Conservation (phyloP, 2,329 filamentous ascomycete genomes). For the Stagonosporopsis vannaccii region DNA sequence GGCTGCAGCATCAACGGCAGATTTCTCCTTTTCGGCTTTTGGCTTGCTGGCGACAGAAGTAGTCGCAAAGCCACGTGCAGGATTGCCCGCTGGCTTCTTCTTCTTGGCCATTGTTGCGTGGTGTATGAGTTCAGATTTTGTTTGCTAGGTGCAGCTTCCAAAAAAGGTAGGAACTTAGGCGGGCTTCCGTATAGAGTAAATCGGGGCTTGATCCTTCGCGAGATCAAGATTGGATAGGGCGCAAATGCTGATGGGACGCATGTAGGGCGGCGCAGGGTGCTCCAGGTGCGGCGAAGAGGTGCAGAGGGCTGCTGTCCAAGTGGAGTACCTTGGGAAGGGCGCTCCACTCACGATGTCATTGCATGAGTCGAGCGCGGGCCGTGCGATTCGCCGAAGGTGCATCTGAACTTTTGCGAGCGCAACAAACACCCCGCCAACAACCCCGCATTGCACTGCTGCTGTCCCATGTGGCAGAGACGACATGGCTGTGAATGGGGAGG, state of each 20-base stretch:
- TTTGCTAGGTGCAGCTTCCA: slow-evolving; percentile 19
- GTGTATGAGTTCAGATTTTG: slow-evolving; percentile 7
- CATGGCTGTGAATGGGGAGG: slow-evolving; percentile 49
- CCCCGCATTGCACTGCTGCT: slow-evolving; percentile 29
- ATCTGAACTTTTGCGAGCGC: slow-evolving; percentile 29
- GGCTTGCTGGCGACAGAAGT: slow-evolving; percentile 87
- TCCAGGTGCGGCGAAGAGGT: slow-evolving; percentile 17
- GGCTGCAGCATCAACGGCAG: slow-evolving; percentile 26
- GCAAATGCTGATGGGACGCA: slow-evolving; percentile 37
- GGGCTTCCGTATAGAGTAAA: slow-evolving; percentile 44
- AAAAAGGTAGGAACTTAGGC: slow-evolving; percentile 27
- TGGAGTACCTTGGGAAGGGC: slow-evolving; percentile 24
- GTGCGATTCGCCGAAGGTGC: slow-evolving; percentile 14
- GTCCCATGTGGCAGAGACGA: slow-evolving; percentile 41
- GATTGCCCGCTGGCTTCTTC: slow-evolving; percentile 87
- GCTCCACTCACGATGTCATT: slow-evolving; percentile 33
- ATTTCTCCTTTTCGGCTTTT: slow-evolving; percentile 57
- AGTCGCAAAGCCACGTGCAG: slow-evolving; percentile 90
- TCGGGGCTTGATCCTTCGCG: slow-evolving; percentile 44
- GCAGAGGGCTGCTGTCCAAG: slow-evolving; percentile 22
- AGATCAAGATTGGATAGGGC: slow-evolving; percentile 44
- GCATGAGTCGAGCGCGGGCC: slow-evolving; percentile 20
- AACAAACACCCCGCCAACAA: slow-evolving; percentile 35
- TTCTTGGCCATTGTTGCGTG: slow-evolving; percentile 78
- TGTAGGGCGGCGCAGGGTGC: slow-evolving; percentile 39